Evolutionary conservation across 2,329 filamentous ascomycete genomes (phyloP).

Genomic region (Penicillium glabrum): DNA sequence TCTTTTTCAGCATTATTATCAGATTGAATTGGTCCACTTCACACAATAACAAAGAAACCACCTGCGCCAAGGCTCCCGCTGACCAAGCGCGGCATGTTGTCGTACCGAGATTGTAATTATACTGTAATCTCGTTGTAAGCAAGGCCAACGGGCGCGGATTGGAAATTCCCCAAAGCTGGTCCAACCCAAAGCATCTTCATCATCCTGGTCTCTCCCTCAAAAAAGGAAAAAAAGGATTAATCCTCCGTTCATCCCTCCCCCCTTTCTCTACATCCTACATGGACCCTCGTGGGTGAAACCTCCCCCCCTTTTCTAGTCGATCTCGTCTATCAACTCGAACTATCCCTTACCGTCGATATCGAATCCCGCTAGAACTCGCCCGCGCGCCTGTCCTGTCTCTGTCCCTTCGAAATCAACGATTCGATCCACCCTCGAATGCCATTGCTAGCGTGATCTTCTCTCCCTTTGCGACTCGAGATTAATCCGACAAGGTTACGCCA

Average conservation of each 20-base stretch:
- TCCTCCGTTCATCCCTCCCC: background rate
- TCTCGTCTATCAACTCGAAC: constrained; percentile 5
- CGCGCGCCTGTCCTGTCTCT: background rate
- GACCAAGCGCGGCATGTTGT: constrained; percentile 19
- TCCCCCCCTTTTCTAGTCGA: background rate
- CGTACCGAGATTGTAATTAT: background rate
- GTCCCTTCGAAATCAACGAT: background rate
- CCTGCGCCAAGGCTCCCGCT: constrained; percentile 12
- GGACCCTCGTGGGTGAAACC: constrained; percentile 24
- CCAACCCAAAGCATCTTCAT: background rate
- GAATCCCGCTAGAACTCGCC: constrained; percentile 11
- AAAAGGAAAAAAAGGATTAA: background rate
- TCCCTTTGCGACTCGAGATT: constrained; percentile 4
- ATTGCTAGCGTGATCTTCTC: constrained; percentile 3
- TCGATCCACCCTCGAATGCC: constrained; percentile 10
- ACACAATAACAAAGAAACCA: background rate
- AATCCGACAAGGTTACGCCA: background rate
- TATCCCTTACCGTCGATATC: constrained; percentile 8
- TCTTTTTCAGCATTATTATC: background rate
- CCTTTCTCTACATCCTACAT: constrained; percentile 13
- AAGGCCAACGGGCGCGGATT: background rate
- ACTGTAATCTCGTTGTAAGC: background rate
- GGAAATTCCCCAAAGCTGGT: background rate
- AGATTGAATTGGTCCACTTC: background rate
- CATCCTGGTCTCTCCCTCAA: background rate